A percentile compares a stretch with the other conserved stretches of the same genome.
phyloP scores from a whole-genome alignment of 2,329 filamentous ascomycete genomes.

The Cryphonectria carpinicola region DNA sequence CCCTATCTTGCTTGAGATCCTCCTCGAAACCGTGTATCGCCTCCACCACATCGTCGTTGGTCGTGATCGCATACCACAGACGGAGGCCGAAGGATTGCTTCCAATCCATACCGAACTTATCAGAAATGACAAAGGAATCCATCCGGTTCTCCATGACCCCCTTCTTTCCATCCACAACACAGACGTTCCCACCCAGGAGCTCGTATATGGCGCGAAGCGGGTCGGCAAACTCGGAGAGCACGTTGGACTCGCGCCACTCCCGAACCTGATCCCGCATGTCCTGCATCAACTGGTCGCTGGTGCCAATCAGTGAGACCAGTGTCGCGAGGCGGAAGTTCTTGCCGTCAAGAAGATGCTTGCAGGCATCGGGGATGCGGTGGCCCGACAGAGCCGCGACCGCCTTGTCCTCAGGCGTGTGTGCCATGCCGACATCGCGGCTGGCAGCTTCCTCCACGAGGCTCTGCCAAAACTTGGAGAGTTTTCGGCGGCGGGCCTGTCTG shows the following conservation, averaged over 20 bases:
- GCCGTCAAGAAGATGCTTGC: constrained; percentile 74
- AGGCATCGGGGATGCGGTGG: constrained; percentile 81
- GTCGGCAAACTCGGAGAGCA: constrained; percentile 85
- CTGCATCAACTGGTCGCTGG: constrained; percentile 68
- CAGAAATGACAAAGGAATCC: constrained; percentile 78
- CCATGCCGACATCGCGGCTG: constrained; percentile 58
- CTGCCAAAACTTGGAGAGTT: constrained; percentile 69
- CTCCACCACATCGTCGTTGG: constrained; percentile 68
- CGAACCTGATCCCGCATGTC: constrained; percentile 81
- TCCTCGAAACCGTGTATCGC: constrained; percentile 75
- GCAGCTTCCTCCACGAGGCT: constrained; percentile 66
- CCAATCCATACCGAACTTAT: constrained; percentile 88
- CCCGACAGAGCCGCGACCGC: constrained; percentile 80
- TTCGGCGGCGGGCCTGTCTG: constrained; percentile 57
- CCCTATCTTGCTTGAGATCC: constrained; percentile 72
- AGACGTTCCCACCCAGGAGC: constrained; percentile 85
- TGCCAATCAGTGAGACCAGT: constrained; percentile 80
- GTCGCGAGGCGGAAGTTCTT: constrained; percentile 85
- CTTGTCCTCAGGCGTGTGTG: constrained; percentile 75
- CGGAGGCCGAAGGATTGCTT: constrained; percentile 89
- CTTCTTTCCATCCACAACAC: constrained; percentile 77
- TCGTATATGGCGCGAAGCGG: constrained; percentile 87
- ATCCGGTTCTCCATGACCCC: constrained; percentile 78
- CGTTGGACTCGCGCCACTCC: constrained; percentile 81
- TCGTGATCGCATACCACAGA: constrained; percentile 81